Percentiles rank a stretch among this genome's conserved stretches.
These are phyloP conservation scores for Lasiodiplodia theobromae DNA, from an alignment of 2,329 filamentous ascomycete species.

Conservation along the genomic window DNA sequence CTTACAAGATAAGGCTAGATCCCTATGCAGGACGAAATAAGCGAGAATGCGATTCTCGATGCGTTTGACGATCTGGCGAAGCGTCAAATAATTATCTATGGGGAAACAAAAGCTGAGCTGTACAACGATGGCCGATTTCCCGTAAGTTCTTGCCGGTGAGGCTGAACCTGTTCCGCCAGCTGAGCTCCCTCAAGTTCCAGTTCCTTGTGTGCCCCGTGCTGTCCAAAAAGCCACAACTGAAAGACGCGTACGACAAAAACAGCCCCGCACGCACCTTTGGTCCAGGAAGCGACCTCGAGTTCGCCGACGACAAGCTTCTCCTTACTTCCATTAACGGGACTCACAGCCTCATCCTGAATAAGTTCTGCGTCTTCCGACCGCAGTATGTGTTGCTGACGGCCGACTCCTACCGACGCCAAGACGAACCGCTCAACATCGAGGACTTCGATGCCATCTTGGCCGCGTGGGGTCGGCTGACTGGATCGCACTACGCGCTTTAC, in stretches of 20 bases:
- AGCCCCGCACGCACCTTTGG: conserved; percentile 38
- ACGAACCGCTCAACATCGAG: conserved; percentile 49
- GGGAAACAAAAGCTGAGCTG: background rate
- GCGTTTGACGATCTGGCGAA: background rate
- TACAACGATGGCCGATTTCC: background rate
- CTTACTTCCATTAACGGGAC: conserved; percentile 50
- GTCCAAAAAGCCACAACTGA: conserved; percentile 40
- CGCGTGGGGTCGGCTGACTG: conserved; percentile 32
- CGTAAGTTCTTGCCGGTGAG: background rate
- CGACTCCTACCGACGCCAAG: conserved; percentile 57
- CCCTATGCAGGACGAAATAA: background rate
- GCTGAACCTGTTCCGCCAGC: background rate
- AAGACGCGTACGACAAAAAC: conserved; percentile 36
- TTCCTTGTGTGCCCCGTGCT: conserved; percentile 44
- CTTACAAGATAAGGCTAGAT: background rate
- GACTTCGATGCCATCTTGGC: conserved; percentile 52
- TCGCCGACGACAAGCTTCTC: conserved; percentile 52
- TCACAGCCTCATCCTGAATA: conserved; percentile 57
- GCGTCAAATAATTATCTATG: background rate
- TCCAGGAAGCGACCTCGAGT: conserved; percentile 51
- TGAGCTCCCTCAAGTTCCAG: conserved; percentile 36
- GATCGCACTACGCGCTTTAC: conserved; percentile 49
- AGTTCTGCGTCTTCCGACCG: conserved; percentile 57
- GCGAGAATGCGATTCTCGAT: background rate
- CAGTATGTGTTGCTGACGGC: conserved; percentile 57